Evolutionary conservation across 306 rosid species (phyloP).

Genomic region (Alnus glutinosa): DNA sequence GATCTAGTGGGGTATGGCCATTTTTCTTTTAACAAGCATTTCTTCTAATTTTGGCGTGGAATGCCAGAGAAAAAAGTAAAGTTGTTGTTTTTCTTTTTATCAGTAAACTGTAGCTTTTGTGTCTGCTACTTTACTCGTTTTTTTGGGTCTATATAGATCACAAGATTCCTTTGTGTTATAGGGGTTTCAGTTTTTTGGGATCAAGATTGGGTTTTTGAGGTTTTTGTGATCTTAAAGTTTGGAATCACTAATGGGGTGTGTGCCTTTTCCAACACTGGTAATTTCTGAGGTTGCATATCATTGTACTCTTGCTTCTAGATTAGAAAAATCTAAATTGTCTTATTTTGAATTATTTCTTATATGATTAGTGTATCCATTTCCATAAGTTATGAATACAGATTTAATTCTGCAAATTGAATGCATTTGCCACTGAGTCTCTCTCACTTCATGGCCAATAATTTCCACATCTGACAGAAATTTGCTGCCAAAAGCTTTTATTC

Average conservation of each 20-base stretch:
- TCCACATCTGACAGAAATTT: background rate
- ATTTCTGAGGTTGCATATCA: slow-evolving; percentile 40
- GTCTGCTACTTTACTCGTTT: slow-evolving; percentile 43
- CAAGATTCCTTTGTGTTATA: slow-evolving; percentile 23
- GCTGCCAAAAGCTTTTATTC: background rate
- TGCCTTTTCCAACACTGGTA: slow-evolving; percentile 38
- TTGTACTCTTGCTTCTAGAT: slow-evolving; percentile 22
- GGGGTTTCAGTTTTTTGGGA: slow-evolving; percentile 30
- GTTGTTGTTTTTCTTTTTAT: slow-evolving; percentile 24
- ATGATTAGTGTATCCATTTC: background rate
- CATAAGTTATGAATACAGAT: background rate
- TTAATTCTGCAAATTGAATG: slow-evolving; percentile 1
- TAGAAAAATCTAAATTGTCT: slow-evolving; percentile 1
- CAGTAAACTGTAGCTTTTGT: slow-evolving; percentile 27
- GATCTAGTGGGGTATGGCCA: slow-evolving; percentile 73
- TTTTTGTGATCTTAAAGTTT: slow-evolving; percentile 38
- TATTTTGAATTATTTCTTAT: background rate
- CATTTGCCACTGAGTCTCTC: background rate
- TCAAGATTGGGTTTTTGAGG: slow-evolving; percentile 33
- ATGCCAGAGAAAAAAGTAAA: slow-evolving; percentile 44
- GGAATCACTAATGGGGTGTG: slow-evolving; percentile 37
- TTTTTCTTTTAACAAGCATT: slow-evolving; percentile 2
- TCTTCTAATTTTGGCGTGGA: slow-evolving; percentile 37
- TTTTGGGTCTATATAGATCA: slow-evolving; percentile 43
- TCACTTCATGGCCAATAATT: background rate